Conservation (phyloP, 2,329 filamentous ascomycete genomes). For the Ciborinia camelliae region DNA sequence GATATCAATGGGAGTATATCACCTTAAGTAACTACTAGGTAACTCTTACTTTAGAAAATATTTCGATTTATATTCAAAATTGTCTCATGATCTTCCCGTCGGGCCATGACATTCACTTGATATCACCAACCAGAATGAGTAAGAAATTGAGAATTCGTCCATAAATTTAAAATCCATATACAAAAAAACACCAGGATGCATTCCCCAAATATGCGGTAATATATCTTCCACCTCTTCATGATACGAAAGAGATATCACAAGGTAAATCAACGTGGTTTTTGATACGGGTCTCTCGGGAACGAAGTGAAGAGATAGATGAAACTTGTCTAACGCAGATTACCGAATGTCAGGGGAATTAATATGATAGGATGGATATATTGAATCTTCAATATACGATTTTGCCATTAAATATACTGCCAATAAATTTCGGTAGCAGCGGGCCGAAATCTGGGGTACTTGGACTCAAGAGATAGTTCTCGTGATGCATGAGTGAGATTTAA, state of each 20-base stretch:
- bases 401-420: constrained; percentile 3
- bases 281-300: constrained; percentile 3
- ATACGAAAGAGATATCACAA: neutral
- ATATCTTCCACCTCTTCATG: constrained; percentile 12
- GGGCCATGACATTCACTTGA: neutral
- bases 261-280: neutral
- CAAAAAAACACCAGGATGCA: neutral
- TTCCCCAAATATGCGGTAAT: neutral
- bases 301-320: neutral
- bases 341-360: constrained; percentile 6
- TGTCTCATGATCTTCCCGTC: neutral
- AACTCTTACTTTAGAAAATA: neutral
- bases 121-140: neutral
- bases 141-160: neutral
- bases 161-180: neutral
- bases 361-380: constrained; percentile 15
- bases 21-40: no score
- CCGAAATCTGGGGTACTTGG: constrained; percentile 11
- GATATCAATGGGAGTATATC: neutral
- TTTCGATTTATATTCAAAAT: neutral
- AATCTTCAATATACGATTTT: neutral
- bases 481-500: constrained; percentile 12
- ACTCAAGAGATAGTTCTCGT: neutral
- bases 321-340: constrained; percentile 3
- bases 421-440: constrained; percentile 16